Percentiles rank a stretch among this genome's conserved stretches.
Evolutionary conservation across 345 rosid genomes (phyloP).

Genomic region (Cardiospermum halicacabum): DNA sequence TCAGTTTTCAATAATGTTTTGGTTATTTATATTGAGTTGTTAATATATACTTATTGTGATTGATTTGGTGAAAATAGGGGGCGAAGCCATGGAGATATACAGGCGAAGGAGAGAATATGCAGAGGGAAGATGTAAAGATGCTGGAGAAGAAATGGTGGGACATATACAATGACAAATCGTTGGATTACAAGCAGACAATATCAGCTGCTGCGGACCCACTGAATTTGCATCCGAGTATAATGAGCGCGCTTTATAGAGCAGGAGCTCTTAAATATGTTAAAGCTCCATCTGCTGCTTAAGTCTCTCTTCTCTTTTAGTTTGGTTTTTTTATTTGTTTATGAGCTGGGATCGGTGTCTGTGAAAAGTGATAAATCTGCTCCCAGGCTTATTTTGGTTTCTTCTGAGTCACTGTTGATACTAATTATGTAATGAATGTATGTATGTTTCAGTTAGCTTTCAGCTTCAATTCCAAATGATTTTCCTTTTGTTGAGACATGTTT

Average conservation of each 20-base stretch:
- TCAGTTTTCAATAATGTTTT: too few relatives aligned
- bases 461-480: too few relatives aligned
- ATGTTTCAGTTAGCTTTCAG: too few relatives aligned
- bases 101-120: slow-evolving; percentile 73
- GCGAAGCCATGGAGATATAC: slow-evolving; percentile 98
- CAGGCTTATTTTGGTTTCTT: too few relatives aligned
- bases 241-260: slow-evolving; percentile 56
- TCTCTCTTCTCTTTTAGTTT: not conserved
- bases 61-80: slow-evolving; percentile 38
- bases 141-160: slow-evolving; percentile 79
- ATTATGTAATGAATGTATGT: too few relatives aligned
- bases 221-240: slow-evolving; percentile 39
- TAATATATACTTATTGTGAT: not conserved
- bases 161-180: slow-evolving; percentile 58
- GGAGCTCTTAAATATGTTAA: slow-evolving; percentile 42
- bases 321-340: too few relatives aligned
- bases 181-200: slow-evolving; percentile 39
- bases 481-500: too few relatives aligned
- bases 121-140: slow-evolving; percentile 72
- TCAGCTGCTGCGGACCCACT: slow-evolving; percentile 9
- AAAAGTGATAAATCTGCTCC: too few relatives aligned
- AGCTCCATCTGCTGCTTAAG: slow-evolving; percentile 81
- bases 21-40: too few relatives aligned
- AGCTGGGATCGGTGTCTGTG: too few relatives aligned
- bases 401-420: too few relatives aligned